Evolutionary conservation across 202 grass and related monocot genomes (phyloP).

Genomic region (Carex sylvatica): DNA sequence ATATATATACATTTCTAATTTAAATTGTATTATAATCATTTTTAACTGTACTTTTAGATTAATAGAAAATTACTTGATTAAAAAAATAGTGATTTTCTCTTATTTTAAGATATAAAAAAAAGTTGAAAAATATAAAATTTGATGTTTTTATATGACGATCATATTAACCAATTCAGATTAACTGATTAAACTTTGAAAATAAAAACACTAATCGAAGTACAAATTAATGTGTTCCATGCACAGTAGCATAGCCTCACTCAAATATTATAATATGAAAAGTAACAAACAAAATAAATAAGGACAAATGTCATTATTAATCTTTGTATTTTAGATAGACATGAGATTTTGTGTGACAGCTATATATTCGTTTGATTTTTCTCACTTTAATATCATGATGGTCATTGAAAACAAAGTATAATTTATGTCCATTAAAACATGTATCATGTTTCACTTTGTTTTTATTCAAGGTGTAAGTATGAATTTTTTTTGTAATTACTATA

Average conservation of each 20-base stretch:
- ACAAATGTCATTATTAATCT: background rate
- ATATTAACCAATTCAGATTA: too few relatives aligned
- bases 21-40: too few relatives aligned
- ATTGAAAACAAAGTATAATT: background rate
- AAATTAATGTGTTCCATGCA: too few relatives aligned
- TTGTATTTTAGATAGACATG: background rate
- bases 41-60: too few relatives aligned
- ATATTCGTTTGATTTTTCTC: constrained; percentile 13
- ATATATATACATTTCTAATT: too few relatives aligned
- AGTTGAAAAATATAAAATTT: too few relatives aligned
- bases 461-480: background rate
- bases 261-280: background rate
- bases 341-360: background rate
- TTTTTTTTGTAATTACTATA: background rate
- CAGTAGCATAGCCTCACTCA: too few relatives aligned
- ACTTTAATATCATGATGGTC: background rate
- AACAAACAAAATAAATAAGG: constrained; percentile 10
- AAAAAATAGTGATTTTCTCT: background rate
- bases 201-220: too few relatives aligned
- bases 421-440: background rate
- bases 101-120: too few relatives aligned
- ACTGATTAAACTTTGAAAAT: too few relatives aligned
- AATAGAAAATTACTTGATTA: too few relatives aligned
- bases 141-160: too few relatives aligned
- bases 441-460: background rate